Evolutionary conservation across 1,139 yeast genomes (phyloP).

Genomic region (Blastobotrys niveus): DNA sequence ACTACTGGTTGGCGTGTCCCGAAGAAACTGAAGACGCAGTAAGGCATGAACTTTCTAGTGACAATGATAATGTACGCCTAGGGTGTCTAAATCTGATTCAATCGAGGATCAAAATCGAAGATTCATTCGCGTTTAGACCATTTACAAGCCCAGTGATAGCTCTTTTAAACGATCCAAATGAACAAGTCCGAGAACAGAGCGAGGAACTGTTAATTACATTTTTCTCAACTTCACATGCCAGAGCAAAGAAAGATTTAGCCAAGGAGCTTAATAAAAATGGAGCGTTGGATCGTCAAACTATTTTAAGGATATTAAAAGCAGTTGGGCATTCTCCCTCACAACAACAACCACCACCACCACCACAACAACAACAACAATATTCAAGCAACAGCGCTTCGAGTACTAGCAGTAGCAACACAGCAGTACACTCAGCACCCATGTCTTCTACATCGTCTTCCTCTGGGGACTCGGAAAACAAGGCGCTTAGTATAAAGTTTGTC

Average conservation of each 20-base stretch:
- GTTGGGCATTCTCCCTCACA: slow-evolving; percentile 9
- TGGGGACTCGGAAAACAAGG: not conserved
- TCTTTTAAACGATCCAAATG: slow-evolving; percentile 36
- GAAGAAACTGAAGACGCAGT: slow-evolving; percentile 48
- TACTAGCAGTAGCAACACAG: not conserved
- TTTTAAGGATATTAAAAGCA: slow-evolving; percentile 8
- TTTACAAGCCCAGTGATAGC: slow-evolving; percentile 41
- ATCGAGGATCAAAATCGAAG: slow-evolving; percentile 35
- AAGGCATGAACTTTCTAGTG: slow-evolving; percentile 47
- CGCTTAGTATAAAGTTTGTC: slow-evolving; percentile 23
- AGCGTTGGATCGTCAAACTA: slow-evolving; percentile 1
- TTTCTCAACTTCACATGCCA: slow-evolving; percentile 39
- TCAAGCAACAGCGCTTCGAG: no score
- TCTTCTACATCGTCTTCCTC: not conserved
- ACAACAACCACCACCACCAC: not conserved
- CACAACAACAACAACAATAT: not conserved
- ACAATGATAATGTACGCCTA: slow-evolving; percentile 39
- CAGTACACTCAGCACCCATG: not conserved
- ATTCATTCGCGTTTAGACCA: slow-evolving; percentile 40
- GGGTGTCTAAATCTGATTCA: slow-evolving; percentile 41
- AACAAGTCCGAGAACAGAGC: slow-evolving; percentile 35
- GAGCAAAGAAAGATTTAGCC: slow-evolving; percentile 46
- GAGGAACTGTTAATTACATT: slow-evolving; percentile 38
- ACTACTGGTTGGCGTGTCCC: slow-evolving; percentile 63
- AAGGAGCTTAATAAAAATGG: slow-evolving; percentile 38